These are phyloP conservation scores for Mycena rosella DNA, from an alignment of 768 basidiomycete genomes.

Conservation along the genomic window DNA sequence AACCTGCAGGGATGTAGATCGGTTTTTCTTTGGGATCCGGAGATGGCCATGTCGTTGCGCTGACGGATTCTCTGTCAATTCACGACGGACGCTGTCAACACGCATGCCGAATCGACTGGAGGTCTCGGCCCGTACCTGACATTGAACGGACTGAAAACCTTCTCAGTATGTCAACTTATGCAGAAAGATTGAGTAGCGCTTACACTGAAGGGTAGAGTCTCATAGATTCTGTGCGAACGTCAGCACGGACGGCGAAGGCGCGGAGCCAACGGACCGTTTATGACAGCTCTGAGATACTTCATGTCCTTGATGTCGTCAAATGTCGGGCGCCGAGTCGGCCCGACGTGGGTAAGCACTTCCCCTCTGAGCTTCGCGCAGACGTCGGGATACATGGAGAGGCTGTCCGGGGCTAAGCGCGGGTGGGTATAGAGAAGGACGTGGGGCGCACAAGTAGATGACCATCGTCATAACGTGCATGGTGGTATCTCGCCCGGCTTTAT, in stretches of 20 bases:
- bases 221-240: slow-evolving; percentile 57
- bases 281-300: slow-evolving; percentile 71
- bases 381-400: slow-evolving; percentile 53
- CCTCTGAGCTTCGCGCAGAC: slow-evolving; percentile 61
- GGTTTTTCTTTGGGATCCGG: slow-evolving; percentile 44
- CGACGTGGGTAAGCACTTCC: slow-evolving; percentile 63
- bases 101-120: background rate
- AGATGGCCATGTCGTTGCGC: slow-evolving; percentile 49
- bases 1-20: slow-evolving; percentile 50
- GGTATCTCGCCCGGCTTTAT: slow-evolving; percentile 31
- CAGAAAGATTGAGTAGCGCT: slow-evolving; percentile 25
- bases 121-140: slow-evolving; percentile 35
- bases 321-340: slow-evolving; percentile 58
- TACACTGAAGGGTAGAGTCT: slow-evolving; percentile 69
- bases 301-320: slow-evolving; percentile 69
- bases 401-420: background rate
- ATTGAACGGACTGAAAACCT: slow-evolving; percentile 50
- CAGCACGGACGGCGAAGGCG: background rate
- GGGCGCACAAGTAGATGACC: slow-evolving; percentile 49
- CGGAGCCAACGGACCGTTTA: slow-evolving; percentile 58
- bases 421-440: background rate
- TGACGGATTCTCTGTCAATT: slow-evolving; percentile 43
- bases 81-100: background rate
- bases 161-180: background rate
- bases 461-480: slow-evolving; percentile 52